Conservation (phyloP, 495 filamentous ascomycete species). For the Aspergillus panamensis region DNA sequence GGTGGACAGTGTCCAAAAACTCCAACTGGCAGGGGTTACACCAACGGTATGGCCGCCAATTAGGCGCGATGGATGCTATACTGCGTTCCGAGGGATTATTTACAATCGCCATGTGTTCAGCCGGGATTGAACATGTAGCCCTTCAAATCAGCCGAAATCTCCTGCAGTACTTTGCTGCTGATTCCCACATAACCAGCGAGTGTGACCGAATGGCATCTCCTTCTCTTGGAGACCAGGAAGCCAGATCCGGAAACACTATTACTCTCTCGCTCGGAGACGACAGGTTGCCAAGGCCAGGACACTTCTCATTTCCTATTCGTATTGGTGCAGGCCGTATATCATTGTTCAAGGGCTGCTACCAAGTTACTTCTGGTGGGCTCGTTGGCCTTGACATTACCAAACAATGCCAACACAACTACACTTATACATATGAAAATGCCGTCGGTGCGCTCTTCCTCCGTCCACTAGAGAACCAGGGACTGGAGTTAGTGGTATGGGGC, state of each 20-base stretch:
- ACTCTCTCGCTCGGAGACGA: conserved; percentile 27
- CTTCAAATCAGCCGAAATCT: conserved; percentile 58
- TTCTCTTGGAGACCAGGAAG: not conserved
- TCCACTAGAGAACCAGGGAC: conserved; percentile 38
- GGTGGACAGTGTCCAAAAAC: conserved; percentile 21
- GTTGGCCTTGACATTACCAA: not conserved
- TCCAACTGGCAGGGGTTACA: conserved; percentile 24
- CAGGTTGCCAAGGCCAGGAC: not conserved
- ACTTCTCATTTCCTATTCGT: conserved; percentile 21
- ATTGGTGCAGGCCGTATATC: conserved; percentile 16
- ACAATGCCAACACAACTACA: conserved; percentile 1
- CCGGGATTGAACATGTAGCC: conserved; percentile 32
- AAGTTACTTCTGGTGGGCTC: not conserved
- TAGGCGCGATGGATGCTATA: conserved; percentile 51
- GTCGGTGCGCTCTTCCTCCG: conserved; percentile 50
- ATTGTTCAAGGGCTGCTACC: conserved; percentile 2
- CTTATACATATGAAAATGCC: conserved; percentile 29
- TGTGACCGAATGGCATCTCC: not conserved
- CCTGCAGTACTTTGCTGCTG: conserved; percentile 56
- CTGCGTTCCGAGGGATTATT: conserved; percentile 45
- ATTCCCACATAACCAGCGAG: conserved; percentile 41
- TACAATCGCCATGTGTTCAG: conserved; percentile 35
- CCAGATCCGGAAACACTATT: conserved; percentile 32
- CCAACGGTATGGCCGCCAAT: conserved; percentile 41
- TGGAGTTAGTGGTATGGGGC: conserved; percentile 58